Percentiles rank a stretch among this genome's conserved stretches.
phyloP scores from a whole-genome alignment of 169 alveolate species.

The Ophryocystis elektroscirrha region DNA sequence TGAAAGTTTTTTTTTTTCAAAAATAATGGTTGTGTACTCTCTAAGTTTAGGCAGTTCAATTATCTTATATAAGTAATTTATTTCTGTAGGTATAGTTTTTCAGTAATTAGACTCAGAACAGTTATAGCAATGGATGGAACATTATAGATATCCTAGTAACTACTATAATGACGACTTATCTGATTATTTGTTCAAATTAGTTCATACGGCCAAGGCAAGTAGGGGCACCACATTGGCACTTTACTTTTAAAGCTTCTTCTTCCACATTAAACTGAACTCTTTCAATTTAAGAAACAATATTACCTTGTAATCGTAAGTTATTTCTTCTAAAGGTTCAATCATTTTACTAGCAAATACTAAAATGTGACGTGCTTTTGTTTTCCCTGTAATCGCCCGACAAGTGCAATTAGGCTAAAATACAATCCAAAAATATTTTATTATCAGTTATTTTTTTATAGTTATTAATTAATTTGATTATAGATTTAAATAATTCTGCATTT shows the following conservation, averaged over 20 bases:
- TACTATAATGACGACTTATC: too few species aligned
- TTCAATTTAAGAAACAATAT: neutral
- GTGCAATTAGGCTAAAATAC: slow-evolving; percentile 47
- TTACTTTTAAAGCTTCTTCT: slow-evolving; percentile 48
- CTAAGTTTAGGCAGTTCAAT: too few species aligned
- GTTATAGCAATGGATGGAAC: too few species aligned
- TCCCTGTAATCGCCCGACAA: slow-evolving; percentile 52
- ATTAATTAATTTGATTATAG: neutral
- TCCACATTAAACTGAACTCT: slow-evolving; percentile 45
- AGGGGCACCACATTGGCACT: slow-evolving; percentile 60
- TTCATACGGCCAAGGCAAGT: slow-evolving; percentile 65
- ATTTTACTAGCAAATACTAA: slow-evolving; percentile 70
- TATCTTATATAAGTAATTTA: too few species aligned
- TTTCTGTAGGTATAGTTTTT: too few species aligned
- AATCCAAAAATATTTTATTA: too few species aligned
- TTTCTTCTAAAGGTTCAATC: slow-evolving; percentile 75
- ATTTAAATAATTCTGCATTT: neutral
- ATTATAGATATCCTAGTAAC: too few species aligned
- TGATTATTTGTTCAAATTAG: too few species aligned
- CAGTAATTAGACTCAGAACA: too few species aligned
- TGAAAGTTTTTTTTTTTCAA: too few species aligned
- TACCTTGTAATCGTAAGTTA: slow-evolving; percentile 79
- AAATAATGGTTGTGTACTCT: too few species aligned
- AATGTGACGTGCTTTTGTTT: slow-evolving; percentile 67
- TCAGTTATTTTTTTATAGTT: neutral